Evolutionary conservation across 176 grass and related monocot species (phyloP), one percentile per base, ranked within the genome.

Genomic region (Triticum timopheevii): DNA sequence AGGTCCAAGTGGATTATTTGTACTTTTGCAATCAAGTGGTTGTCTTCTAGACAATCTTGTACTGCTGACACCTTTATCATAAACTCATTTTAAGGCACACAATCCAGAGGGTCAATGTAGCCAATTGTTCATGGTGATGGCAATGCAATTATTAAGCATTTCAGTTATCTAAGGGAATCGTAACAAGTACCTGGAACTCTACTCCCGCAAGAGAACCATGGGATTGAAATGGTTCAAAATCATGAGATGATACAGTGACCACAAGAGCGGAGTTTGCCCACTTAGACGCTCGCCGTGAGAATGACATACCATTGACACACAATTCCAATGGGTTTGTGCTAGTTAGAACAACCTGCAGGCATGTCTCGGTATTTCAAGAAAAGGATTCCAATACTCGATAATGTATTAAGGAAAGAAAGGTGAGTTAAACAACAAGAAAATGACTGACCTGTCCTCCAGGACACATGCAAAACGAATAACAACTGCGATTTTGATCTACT

Each of bases 401-500:
- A 59, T 44, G 52, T 78, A 82, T 73, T 17, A 25, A 34, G n/a
- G 10, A 69, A 40, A 50, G 17, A 3, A 24, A 50, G 0, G 52
- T 7, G 28, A 42, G 62, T 56, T 61, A 61, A 44, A 61, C 25
- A 78, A 70, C 0, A 13, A 76, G 44, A 73, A 66, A 69, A 65
- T 65, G 42, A 62, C 70, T 71, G 86, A 88, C 92, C 94, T 98
- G 97, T 80, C 97, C 97, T 88, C 97, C 97, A 16, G 97, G 97
- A 91, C 97, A 98, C 97, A 98, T 98, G 87, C 97, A 98, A 87
- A 98, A 98, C 3, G 97, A 98, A 77, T 98, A 98, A 78, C 97
- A 96, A 59, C 90, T 96, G 23, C 92, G 86, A 61, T 74, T 93
- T 88, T 84, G 69, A 77, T 92, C 86, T 0, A 52, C 54, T 69